Percentiles rank a stretch among this genome's conserved stretches.
These are phyloP conservation scores for Typha latifolia DNA, from an alignment of 176 grass and related monocot genomes.

Conservation along the genomic window DNA sequence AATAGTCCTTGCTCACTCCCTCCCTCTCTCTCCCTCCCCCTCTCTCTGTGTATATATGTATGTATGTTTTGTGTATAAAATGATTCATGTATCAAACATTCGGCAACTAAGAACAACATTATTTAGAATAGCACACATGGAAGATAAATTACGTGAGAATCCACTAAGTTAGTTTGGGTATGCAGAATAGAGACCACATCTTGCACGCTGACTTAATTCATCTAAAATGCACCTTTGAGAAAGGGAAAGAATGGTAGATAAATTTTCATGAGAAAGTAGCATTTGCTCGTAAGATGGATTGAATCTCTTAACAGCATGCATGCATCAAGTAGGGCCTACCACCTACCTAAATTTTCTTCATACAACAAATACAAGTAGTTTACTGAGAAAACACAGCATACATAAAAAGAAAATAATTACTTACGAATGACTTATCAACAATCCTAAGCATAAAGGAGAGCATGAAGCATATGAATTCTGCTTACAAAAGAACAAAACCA, in stretches of 20 bases:
- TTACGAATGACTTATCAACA: background rate
- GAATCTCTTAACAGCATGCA: background rate
- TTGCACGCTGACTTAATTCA: too few species aligned
- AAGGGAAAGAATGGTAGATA: background rate
- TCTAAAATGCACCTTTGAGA: too few species aligned
- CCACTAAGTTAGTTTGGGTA: too few species aligned
- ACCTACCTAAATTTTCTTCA: background rate
- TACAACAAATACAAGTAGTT: background rate
- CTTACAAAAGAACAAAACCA: conserved; percentile 15
- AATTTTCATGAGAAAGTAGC: background rate
- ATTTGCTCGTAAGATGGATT: conserved; percentile 1
- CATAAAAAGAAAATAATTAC: background rate
- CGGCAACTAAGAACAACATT: too few species aligned
- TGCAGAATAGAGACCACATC: too few species aligned
- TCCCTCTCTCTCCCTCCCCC: too few species aligned
- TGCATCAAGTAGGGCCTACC: background rate
- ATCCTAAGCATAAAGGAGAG: background rate
- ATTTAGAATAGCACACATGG: too few species aligned
- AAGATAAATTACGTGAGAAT: too few species aligned
- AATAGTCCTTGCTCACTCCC: too few species aligned
- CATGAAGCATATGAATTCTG: background rate
- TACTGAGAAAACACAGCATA: background rate
- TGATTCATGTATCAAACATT: too few species aligned
- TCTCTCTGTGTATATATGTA: too few species aligned
- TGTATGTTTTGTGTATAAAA: too few species aligned